Percentiles rank a stretch among this genome's conserved stretches.
These are phyloP conservation scores for Sugiyamaella xylanicola DNA, from an alignment of 1,139 yeast species.

Conservation along the genomic window DNA sequence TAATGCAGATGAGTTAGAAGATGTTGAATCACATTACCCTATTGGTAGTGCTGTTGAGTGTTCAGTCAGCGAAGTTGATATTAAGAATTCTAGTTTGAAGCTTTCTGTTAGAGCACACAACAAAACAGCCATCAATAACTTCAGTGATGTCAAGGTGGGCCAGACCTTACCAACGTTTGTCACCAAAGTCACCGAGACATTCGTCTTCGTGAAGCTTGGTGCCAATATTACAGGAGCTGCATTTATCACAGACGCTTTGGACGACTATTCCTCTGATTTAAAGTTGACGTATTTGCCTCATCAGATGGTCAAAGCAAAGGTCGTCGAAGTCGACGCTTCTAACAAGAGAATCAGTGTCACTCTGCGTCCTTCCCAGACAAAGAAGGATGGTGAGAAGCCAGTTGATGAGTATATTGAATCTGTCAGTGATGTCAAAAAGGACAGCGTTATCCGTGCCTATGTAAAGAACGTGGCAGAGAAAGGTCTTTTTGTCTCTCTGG, in stretches of 20 bases:
- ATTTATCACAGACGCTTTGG: conserved; percentile 75
- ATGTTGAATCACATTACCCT: conserved; percentile 61
- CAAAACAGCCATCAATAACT: conserved; percentile 40
- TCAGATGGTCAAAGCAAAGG: conserved; percentile 63
- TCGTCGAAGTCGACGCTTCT: conserved; percentile 57
- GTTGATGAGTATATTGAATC: conserved; percentile 56
- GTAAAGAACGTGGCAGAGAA: conserved; percentile 72
- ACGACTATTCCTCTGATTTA: conserved; percentile 57
- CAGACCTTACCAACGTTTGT: conserved; percentile 65
- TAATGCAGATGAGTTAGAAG: conserved; percentile 52
- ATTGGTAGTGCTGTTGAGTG: conserved; percentile 71
- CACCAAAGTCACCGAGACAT: conserved; percentile 60
- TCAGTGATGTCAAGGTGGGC: conserved; percentile 61
- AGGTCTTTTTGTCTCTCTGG: conserved; percentile 80
- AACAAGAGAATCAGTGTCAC: conserved; percentile 64
- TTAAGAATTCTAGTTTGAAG: conserved; percentile 53
- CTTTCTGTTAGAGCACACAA: conserved; percentile 51
- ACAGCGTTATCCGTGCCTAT: conserved; percentile 76
- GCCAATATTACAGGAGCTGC: conserved; percentile 59
- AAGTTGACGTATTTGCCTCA: conserved; percentile 57
- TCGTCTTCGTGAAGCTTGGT: conserved; percentile 69
- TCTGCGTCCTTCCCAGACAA: conserved; percentile 50
- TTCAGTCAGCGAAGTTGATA: conserved; percentile 56
- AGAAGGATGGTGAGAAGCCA: conserved; percentile 41
- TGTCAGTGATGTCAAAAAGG: conserved; percentile 61